A percentile compares a stretch with the other conserved stretches of the same genome.
phyloP scores from a whole-genome alignment of 805 yeast species.

The Huiozyma sinensis region DNA sequence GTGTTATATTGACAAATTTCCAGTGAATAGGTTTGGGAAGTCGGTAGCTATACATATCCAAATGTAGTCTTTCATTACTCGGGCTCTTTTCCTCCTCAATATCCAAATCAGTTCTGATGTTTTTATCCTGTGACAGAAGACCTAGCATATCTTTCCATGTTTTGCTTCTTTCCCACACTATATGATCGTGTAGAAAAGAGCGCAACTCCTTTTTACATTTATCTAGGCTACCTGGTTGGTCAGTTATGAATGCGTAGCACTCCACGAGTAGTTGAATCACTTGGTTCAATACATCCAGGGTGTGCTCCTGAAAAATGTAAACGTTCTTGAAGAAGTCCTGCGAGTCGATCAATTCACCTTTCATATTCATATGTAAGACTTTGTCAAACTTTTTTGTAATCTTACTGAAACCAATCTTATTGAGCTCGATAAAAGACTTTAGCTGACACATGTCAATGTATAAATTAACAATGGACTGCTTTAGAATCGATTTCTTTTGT shows the following conservation, averaged over 20 bases:
- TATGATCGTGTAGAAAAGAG: constrained; percentile 69
- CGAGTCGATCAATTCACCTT: constrained; percentile 37
- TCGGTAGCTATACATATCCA: constrained; percentile 26
- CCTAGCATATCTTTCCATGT: constrained; percentile 95
- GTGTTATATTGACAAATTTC: constrained; percentile 18
- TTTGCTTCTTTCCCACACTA: constrained; percentile 93
- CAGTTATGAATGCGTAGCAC: constrained; percentile 42
- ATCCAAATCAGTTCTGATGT: constrained; percentile 19
- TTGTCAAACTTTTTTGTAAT: constrained; percentile 88
- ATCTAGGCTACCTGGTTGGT: constrained; percentile 27
- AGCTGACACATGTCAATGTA: constrained; percentile 73
- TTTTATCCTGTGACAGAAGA: constrained; percentile 45
- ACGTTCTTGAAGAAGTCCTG: constrained; percentile 37
- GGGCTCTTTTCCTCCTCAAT: constrained; percentile 10
- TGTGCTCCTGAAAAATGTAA: constrained; percentile 43
- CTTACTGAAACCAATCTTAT: constrained; percentile 77
- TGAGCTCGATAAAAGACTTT: constrained; percentile 72
- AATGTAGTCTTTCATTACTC: constrained; percentile 22
- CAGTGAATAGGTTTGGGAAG: constrained; percentile 25
- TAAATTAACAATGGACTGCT: constrained; percentile 48
- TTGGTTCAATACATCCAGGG: constrained; percentile 39
- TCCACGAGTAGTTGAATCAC: constrained; percentile 43
- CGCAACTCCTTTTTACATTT: constrained; percentile 44
- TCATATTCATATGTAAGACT: constrained; percentile 46
- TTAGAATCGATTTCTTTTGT: constrained; percentile 54